Evolutionary conservation across 495 filamentous ascomycete genomes (phyloP).

Genomic region (Aspergillus diversus): DNA sequence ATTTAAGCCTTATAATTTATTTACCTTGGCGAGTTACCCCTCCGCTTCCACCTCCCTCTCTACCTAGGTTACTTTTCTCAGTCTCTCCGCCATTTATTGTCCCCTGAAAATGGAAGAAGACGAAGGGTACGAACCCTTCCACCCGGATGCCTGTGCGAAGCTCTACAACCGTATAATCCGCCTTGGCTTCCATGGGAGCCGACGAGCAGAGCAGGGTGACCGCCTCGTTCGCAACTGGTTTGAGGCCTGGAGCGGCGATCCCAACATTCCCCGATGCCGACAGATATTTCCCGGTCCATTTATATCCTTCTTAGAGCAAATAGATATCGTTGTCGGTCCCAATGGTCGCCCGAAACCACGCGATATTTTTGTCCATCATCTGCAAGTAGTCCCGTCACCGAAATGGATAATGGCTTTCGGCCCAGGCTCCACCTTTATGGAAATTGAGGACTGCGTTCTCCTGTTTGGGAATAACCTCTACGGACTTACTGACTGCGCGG

Average conservation of each 20-base stretch:
- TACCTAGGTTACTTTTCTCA: too few relatives aligned
- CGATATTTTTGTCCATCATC: constrained; percentile 2
- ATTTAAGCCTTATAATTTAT: too few relatives aligned
- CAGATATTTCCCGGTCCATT: neutral
- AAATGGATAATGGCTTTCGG: constrained; percentile 1
- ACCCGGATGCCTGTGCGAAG: neutral
- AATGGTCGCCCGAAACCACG: neutral
- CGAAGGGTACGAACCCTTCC: too few relatives aligned
- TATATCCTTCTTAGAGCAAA: constrained; percentile 5
- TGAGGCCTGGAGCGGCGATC: constrained; percentile 5
- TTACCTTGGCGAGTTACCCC: too few relatives aligned
- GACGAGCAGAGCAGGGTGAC: neutral
- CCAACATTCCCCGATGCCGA: neutral
- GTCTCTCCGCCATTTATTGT: too few relatives aligned
- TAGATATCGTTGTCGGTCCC: neutral
- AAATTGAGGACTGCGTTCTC: constrained; percentile 2
- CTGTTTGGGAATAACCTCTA: constrained; percentile 8
- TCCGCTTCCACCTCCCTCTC: too few relatives aligned
- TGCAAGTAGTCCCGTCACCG: neutral
- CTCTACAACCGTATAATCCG: constrained; percentile 2
- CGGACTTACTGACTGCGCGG: neutral
- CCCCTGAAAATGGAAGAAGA: too few relatives aligned
- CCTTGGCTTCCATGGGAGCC: neutral
- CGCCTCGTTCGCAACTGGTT: constrained; percentile 10
- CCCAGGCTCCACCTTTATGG: neutral